phyloP scores from a whole-genome alignment of 495 filamentous ascomycete species.

The Echria macrotheca region DNA sequence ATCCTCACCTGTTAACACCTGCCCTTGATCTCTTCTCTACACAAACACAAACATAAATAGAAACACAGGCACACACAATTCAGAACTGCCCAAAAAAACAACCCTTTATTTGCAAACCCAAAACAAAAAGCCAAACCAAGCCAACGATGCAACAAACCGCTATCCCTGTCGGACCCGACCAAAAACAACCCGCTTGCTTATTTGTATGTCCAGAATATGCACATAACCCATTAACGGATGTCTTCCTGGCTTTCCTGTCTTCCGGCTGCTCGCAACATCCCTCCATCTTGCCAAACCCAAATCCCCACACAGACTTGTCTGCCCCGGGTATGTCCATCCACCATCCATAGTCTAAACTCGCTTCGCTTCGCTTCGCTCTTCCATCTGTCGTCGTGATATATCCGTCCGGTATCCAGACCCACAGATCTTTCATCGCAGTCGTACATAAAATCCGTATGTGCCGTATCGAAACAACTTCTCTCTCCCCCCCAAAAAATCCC shows the following conservation, averaged over 20 bases:
- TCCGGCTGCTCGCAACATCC: no score
- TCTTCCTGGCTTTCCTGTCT: no score
- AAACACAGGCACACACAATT: not conserved
- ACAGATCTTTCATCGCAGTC: no score
- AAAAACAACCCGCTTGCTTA: conserved; percentile 1
- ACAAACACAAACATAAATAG: no score
- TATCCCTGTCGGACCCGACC: not conserved
- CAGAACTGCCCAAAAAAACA: not conserved
- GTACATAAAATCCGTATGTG: not conserved
- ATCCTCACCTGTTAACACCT: no score
- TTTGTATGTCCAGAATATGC: conserved; percentile 8
- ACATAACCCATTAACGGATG: conserved; percentile 4
- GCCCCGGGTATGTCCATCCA: not conserved
- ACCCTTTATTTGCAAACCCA: conserved; percentile 3
- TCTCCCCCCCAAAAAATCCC: not conserved
- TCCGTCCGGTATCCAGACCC: no score
- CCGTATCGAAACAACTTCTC: conserved; percentile 13
- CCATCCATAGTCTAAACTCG: no score
- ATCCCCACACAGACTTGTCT: not conserved
- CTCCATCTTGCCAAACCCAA: not conserved
- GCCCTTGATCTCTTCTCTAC: no score
- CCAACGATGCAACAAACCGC: not conserved
- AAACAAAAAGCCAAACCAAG: conserved; percentile 2
- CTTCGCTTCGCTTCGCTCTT: no score
- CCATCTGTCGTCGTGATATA: conserved; percentile 2